phyloP scores from a whole-genome alignment of 1,139 yeast genomes.

The Williopsis jadinii region DNA sequence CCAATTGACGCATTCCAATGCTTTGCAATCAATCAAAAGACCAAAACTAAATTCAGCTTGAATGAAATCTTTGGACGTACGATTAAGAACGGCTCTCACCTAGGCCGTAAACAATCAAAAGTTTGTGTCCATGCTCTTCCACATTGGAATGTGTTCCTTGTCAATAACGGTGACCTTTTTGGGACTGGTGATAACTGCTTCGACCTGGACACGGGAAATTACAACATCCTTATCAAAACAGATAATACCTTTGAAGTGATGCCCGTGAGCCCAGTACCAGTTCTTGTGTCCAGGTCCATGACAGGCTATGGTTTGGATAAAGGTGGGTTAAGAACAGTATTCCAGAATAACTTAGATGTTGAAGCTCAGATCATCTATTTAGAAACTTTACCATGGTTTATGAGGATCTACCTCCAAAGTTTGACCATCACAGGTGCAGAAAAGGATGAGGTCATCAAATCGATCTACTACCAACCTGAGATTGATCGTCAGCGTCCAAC shows the following conservation, averaged over 20 bases:
- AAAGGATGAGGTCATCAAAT: constrained; percentile 35
- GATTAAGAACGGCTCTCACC: constrained; percentile 58
- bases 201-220: constrained; percentile 29
- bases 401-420: constrained; percentile 76
- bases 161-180: constrained; percentile 22
- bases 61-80: constrained; percentile 62
- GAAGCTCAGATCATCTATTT: constrained; percentile 53
- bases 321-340: constrained; percentile 80
- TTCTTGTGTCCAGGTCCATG: constrained; percentile 73
- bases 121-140: constrained; percentile 39
- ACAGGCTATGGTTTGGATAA: constrained; percentile 89
- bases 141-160: constrained; percentile 38
- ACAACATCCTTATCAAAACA: constrained; percentile 36
- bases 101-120: constrained; percentile 33
- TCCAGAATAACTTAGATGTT: constrained; percentile 54
- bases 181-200: constrained; percentile 28
- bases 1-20: constrained; percentile 59
- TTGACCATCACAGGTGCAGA: constrained; percentile 30
- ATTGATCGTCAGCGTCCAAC: constrained; percentile 77
- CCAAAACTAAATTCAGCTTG: constrained; percentile 47
- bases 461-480: constrained; percentile 67
- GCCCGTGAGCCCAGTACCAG: constrained; percentile 47
- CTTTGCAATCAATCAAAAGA: constrained; percentile 61
- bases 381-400: constrained; percentile 91
- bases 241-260: constrained; percentile 29